These are phyloP conservation scores for Entelexis sorbosivorans DNA, from an alignment of 1,139 yeast species.

Conservation along the genomic window DNA sequence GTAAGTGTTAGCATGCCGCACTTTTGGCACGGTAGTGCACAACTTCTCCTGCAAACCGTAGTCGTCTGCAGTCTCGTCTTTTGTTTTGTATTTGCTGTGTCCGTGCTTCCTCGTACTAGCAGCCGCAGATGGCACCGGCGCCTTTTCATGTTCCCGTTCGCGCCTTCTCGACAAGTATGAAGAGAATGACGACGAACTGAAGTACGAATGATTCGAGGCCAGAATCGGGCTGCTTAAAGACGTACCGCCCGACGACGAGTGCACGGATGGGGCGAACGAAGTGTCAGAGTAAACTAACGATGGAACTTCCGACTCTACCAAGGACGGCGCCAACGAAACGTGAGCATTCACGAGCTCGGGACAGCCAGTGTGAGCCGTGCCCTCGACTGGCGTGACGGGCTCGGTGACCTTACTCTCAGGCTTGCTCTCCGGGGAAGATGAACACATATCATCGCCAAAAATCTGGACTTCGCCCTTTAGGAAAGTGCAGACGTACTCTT, in stretches of 20 bases:
- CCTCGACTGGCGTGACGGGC: not conserved
- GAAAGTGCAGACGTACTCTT: not conserved
- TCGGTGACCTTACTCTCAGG: not conserved
- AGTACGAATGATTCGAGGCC: not conserved
- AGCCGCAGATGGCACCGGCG: not conserved
- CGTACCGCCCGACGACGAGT: not conserved
- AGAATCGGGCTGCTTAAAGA: not conserved
- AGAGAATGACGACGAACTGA: not conserved
- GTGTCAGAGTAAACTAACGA: not conserved
- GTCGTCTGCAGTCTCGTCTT: too few relatives aligned
- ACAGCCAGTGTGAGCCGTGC: not conserved
- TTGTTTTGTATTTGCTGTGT: not conserved
- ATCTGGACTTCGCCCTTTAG: not conserved
- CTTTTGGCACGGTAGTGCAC: not conserved
- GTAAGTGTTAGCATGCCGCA: conserved; percentile 10
- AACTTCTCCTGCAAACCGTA: not conserved
- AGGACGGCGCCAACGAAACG: not conserved
- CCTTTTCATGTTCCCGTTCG: not conserved
- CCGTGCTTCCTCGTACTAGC: not conserved
- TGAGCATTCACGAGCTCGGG: not conserved
- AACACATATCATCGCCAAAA: too few relatives aligned
- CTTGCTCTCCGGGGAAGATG: not conserved
- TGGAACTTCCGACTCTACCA: not conserved
- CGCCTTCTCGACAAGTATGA: not conserved
- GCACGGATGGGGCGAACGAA: not conserved